Evolutionary conservation across 805 yeast species (phyloP), one percentile per base, ranked within the genome.

Genomic region (Grigorovia humatica): DNA sequence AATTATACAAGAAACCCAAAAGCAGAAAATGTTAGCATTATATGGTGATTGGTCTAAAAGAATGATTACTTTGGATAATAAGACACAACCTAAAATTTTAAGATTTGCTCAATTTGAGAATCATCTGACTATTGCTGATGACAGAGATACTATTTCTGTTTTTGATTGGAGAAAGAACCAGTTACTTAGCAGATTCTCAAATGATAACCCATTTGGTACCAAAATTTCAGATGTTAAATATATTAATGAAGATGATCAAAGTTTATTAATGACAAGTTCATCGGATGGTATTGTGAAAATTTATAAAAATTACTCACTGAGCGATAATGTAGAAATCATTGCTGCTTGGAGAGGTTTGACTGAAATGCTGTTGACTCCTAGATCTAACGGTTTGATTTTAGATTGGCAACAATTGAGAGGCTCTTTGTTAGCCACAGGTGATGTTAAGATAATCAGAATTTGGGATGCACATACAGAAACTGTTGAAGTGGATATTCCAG

Each of bases 371-470:
- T 73, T 88, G 27, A 83, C 95, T 0, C 86, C 91, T 27, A 77
- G 87, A 60, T 83, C 89, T 29, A 80, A 88, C 15, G 96, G 96
- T 3, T 71, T 91, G 49, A 77, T 88, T 18, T 81, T 90, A 11
- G 98, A 93, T 58, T 93, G 99, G 99, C 98, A 91, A 66, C 99
- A 93, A 63, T 84, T 93, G 46, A 74, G 96, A 54, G 99, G 99
- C 0, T 80, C 96, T 0, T 71, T 93, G 42, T 71, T 91, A 50
- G 96, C 87, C 1, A 89, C 96, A 43, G 99, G 99, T 46, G 98
- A 93, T 71, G 96, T 88, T 9, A 87, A 90, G 60, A 82, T 89
- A 23, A 88, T 93, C 51, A 74, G 96, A 52, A 74, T 90, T 1
- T 93, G 99, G 99, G 98, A 93, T 69, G 98, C 98, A 0, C 93